Evolutionary conservation across 2,329 filamentous ascomycete species (phyloP), one percentile per base, ranked within the genome.

Genomic region (Didymella glomerata): DNA sequence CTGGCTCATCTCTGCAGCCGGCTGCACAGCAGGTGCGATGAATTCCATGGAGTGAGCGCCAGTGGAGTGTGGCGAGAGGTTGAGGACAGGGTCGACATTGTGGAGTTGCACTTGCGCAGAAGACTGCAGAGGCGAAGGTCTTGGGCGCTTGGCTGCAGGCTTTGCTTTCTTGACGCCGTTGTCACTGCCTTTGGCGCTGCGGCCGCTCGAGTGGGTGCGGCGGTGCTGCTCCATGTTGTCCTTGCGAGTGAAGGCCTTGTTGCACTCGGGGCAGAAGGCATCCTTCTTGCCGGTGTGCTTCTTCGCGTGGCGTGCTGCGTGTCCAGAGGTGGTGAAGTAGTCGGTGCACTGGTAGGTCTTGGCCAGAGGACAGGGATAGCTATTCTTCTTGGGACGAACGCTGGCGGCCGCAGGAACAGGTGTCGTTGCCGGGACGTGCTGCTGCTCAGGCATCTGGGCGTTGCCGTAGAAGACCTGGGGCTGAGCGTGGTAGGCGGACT

Each of bases 221-320:
- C 91, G 84, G 70, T 93, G 90, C 78, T 93, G 90, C 82, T 92
- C 92, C 90, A 93, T 93, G 81, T 93, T 93, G 82, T 93, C 90
- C 68, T 89, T 88, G 64, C 90, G 88, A 11, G 90, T 92, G 68
- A 93, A 93, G 70, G 90, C 90, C 79, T 92, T 92, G 76, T 86
- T 85, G 80, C 90, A 93, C 60, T 89, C 89, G 0, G 83, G 79
- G 69, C 84, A 90, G 30, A 87, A 85, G 22, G 92, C 89, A 14
- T 88, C 88, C 80, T 93, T 93, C 77, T 92, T 90, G 48, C 89
- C 89, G 1, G 89, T 92, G 80, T 94, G 91, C 71, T 92, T 93
- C 77, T 93, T 93, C 60, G 90, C 90, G 75, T 94, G 91, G 40
- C 91, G 88, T 42, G 91, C 92, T n/a, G 91, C 90, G 70, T 94